Evolutionary conservation across 805 yeast genomes (phyloP).

Genomic region (Wickerhamiella alocasiicola): DNA sequence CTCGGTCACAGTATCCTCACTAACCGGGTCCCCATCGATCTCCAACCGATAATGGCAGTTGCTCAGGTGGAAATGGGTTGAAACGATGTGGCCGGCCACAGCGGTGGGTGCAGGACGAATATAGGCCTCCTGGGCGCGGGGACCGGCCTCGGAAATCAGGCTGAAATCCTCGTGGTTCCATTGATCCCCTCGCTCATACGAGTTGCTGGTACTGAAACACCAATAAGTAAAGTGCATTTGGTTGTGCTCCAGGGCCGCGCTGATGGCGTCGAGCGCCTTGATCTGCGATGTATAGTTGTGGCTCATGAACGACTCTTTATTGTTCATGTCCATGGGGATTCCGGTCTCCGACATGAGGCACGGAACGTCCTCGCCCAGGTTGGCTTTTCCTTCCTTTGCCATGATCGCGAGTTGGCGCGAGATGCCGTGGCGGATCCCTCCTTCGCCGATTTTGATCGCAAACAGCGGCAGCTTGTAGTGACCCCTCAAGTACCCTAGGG

Average conservation of each 20-base stretch:
- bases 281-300: slow-evolving; percentile 61
- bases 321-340: slow-evolving; percentile 89
- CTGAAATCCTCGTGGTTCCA: slow-evolving; percentile 93
- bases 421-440: slow-evolving; percentile 56
- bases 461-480: slow-evolving; percentile 62
- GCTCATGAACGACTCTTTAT: slow-evolving; percentile 48
- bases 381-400: slow-evolving; percentile 43
- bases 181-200: slow-evolving; percentile 72
- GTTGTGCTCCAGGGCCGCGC: slow-evolving; percentile 61
- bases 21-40: slow-evolving; percentile 12
- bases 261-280: slow-evolving; percentile 67
- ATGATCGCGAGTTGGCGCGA: slow-evolving; percentile 53
- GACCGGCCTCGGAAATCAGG: slow-evolving; percentile 51
- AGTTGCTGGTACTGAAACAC: slow-evolving; percentile 62
- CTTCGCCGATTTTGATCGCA: slow-evolving; percentile 55
- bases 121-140: slow-evolving; percentile 55
- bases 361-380: slow-evolving; percentile 52
- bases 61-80: slow-evolving; percentile 16
- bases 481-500: slow-evolving; percentile 70
- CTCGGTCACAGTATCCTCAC: slow-evolving; percentile 29
- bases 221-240: slow-evolving; percentile 66
- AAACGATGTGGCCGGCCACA: slow-evolving; percentile 15
- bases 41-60: slow-evolving; percentile 14
- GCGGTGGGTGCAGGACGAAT: slow-evolving; percentile 59
- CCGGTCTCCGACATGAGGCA: slow-evolving; percentile 80